Conservation (phyloP, 2,329 filamentous ascomycete species). For the Periconia digitata region DNA sequence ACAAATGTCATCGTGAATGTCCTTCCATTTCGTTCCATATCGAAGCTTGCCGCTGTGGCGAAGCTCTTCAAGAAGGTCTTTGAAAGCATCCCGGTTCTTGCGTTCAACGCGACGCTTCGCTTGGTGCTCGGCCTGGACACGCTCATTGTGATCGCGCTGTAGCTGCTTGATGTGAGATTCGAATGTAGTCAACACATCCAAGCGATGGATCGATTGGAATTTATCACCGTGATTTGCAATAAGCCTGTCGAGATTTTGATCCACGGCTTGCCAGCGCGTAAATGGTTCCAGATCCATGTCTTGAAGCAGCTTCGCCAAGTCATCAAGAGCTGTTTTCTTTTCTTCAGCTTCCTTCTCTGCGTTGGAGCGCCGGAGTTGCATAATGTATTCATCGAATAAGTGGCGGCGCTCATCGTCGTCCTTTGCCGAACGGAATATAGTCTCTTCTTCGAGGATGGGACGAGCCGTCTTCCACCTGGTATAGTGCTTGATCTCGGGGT, state of each 20-base stretch:
- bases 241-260: constrained; percentile 76
- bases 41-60: constrained; percentile 78
- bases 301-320: constrained; percentile 75
- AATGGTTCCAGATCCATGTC: constrained; percentile 86
- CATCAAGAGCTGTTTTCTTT: constrained; percentile 80
- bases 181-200: constrained; percentile 89
- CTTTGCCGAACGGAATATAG: constrained; percentile 88
- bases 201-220: constrained; percentile 81
- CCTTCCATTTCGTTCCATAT: constrained; percentile 86
- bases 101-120: constrained; percentile 79
- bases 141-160: constrained; percentile 88
- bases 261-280: constrained; percentile 90
- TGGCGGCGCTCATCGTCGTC: constrained; percentile 85
- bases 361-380: constrained; percentile 79
- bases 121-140: constrained; percentile 83
- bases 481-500: constrained; percentile 96
- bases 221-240: constrained; percentile 76
- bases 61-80: constrained; percentile 73
- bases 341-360: constrained; percentile 71
- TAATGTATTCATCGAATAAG: constrained; percentile 90
- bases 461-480: constrained; percentile 96
- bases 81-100: constrained; percentile 80
- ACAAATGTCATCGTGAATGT: constrained; percentile 73
- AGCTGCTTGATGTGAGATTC: constrained; percentile 93
- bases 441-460: constrained; percentile 92